Base-by-base conservation (phyloP, 2,329 filamentous ascomycete species). In the Plectosphaerella sp. region DNA sequence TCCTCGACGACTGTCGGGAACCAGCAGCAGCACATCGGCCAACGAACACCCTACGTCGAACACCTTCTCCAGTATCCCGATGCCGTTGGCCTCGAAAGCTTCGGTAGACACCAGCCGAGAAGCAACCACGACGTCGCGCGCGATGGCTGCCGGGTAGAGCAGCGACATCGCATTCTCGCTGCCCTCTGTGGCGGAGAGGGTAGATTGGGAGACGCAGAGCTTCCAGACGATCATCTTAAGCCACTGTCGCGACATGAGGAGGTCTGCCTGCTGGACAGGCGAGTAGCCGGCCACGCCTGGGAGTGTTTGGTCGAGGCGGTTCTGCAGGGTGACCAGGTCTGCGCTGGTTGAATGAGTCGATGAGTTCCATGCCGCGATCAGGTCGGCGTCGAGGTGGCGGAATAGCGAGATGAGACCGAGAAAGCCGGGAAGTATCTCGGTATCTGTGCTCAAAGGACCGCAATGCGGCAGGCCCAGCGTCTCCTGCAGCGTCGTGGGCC, bases 31-130 rank as follows among this genome's bases (percentile, higher is more conserved):
- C 4, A 62, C 50, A 52, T 68, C 65, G 1, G 65, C 63, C 1
- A 68, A 25, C 1, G 64, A 67, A 35, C 64, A 67, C 1, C 63
- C 64, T 0, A 67, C 58, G n/a, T 68, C 66, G 25, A 68, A 67
- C 0, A 67, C 57, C 50, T 68, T 68, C 33, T 68, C 66, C 0
- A 67, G n/a, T 1, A 68, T 67, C 0, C 66, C 66, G 0, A 68
- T 58, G 0, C 66, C 65, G 25, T 68, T 68, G 0, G 66, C 66
- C 11, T 67, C 64, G 3, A 68, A 59, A 2, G 66, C 65, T 4
- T 57, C 53, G 0, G 55, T 53, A 0, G 66, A 59, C 2, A 68
- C 50, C 0, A 58, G 28, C 2, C 57, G 56, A 0, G 62, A 61
- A 0, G 59, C 54, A 2, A 58, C 49, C 1, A 68, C 61, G 1